Evolutionary conservation across 495 filamentous ascomycete species (phyloP), one percentile per base, ranked within the genome.

Genomic region (Penicillium maclennaniae): DNA sequence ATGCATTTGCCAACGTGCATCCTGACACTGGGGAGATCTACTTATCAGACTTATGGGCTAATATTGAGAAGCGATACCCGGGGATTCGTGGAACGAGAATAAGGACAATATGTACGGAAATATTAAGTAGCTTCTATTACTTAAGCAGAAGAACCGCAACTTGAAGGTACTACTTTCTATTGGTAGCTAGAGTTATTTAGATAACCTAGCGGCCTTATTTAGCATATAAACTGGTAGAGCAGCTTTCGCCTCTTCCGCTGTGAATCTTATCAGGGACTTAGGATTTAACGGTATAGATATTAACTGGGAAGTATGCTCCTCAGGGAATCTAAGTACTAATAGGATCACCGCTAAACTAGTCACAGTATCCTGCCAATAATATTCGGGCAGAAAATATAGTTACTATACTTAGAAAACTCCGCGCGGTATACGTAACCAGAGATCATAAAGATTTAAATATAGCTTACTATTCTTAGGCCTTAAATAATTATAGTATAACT

Each of bases 51-150:
- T 87, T 86, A 4, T 93, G 89, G 69, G 80, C 84, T 51, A 86
- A 91, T 55, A 67, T 75, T 4, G 71, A 95, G 56, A 93, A 90
- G 66, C 89, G 88, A 67, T 91, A 87, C 72, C 87, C n/a, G 76
- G 76, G 31, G 91, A 96, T 70, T 87, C 86, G 38, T 84, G 80
- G 82, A 81, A 78, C 57, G 83, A 87, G 43, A 43, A 51, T 15
- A 80, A 86, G 17, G 86, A 78, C 44, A 93, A 95, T 69, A 77
- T 93, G 49, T 95, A 95, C 72, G 91, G 91, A 41, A 92, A 86
- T 68, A 63, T 92, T 23, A 96, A 95, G 75, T 89, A 95, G 70
- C 79, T 96, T 9, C 87, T 84, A 69, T 74, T 95, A 5, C 82
- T 89, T 34, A 95, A 95, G 76, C 83, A 85, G 56, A 70, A 75